Evolutionary conservation across 352 stramenopile species (phyloP).

Genomic region (Elongisporangium prolatum): DNA sequence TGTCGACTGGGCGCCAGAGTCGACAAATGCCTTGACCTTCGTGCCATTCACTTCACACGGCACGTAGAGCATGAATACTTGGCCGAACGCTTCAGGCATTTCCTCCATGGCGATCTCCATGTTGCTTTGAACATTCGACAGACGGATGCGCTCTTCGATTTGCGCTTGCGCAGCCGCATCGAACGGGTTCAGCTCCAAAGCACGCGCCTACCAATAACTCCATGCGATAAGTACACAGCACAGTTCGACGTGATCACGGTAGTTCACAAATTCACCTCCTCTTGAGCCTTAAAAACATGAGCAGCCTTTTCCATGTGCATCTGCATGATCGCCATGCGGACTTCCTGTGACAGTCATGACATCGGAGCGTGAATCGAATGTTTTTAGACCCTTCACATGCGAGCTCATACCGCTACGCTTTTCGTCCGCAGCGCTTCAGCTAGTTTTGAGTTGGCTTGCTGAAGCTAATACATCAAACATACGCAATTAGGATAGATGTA

Average conservation of each 20-base stretch:
- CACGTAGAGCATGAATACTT: constrained; percentile 89
- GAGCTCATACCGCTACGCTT: constrained; percentile 49
- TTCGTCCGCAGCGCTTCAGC: constrained; percentile 60
- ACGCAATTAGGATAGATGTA: not conserved
- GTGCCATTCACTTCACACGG: constrained; percentile 76
- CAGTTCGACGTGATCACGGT: not conserved
- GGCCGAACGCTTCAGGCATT: constrained; percentile 83
- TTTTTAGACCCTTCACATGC: not conserved
- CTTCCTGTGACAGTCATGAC: constrained; percentile 33
- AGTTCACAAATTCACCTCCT: constrained; percentile 30
- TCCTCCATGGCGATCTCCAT: constrained; percentile 89
- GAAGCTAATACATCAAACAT: constrained; percentile 23
- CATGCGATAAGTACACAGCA: not conserved
- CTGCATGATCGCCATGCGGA: constrained; percentile 79
- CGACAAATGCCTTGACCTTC: constrained; percentile 88
- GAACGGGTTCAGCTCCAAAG: constrained; percentile 73
- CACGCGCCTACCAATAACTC: constrained; percentile 19
- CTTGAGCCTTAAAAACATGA: constrained; percentile 75
- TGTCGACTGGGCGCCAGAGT: constrained; percentile 87
- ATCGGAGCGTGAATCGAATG: not conserved
- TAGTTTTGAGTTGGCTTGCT: constrained; percentile 59
- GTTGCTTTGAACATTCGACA: constrained; percentile 85
- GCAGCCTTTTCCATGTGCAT: constrained; percentile 82
- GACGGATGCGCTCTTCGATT: constrained; percentile 81
- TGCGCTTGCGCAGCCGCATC: constrained; percentile 69